Evolutionary conservation across 495 filamentous ascomycete genomes (phyloP).

Genomic region (Lichina pygmaea): DNA sequence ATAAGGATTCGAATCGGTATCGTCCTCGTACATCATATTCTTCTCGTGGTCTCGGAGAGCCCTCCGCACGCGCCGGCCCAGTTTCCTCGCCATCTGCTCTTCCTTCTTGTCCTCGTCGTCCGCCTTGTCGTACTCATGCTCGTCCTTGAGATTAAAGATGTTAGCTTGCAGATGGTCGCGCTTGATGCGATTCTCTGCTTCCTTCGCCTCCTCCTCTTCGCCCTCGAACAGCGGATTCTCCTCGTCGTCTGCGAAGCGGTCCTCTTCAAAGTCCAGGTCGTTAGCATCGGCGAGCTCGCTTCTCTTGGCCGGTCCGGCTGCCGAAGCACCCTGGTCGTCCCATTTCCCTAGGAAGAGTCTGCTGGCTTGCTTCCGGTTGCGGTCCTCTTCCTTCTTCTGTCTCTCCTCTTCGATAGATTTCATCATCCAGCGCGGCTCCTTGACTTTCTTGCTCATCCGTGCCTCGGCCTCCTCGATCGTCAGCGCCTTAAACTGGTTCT

Average conservation of each 20-base stretch:
- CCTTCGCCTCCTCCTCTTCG: slow-evolving; percentile 61
- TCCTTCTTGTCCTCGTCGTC: slow-evolving; percentile 42
- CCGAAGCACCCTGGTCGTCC: slow-evolving; percentile 8
- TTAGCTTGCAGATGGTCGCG: slow-evolving; percentile 72
- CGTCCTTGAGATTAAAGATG: slow-evolving; percentile 58
- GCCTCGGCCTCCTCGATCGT: slow-evolving; percentile 69
- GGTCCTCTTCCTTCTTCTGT: slow-evolving; percentile 19
- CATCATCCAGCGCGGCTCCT: slow-evolving; percentile 59
- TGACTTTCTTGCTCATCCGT: slow-evolving; percentile 43
- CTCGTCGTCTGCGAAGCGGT: slow-evolving; percentile 68
- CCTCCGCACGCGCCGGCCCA: slow-evolving; percentile 54
- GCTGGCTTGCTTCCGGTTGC: slow-evolving; percentile 6
- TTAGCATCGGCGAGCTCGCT: slow-evolving; percentile 23
- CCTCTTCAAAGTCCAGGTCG: slow-evolving; percentile 35
- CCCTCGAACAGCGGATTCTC: slow-evolving; percentile 60
- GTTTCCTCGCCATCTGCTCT: slow-evolving; percentile 32
- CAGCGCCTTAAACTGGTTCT: slow-evolving; percentile 55
- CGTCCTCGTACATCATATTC: slow-evolving; percentile 57
- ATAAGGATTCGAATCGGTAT: slow-evolving; percentile 53
- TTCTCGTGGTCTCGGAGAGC: slow-evolving; percentile 60
- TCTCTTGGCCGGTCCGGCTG: slow-evolving; percentile 14
- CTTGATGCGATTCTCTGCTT: slow-evolving; percentile 62
- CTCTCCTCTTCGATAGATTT: slow-evolving; percentile 21
- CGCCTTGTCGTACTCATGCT: slow-evolving; percentile 63
- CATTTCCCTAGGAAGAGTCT: slow-evolving; percentile 10